These are phyloP conservation scores for Chenopodium formosanum DNA, from an alignment of 148 eudicot species.

Conservation along the genomic window DNA sequence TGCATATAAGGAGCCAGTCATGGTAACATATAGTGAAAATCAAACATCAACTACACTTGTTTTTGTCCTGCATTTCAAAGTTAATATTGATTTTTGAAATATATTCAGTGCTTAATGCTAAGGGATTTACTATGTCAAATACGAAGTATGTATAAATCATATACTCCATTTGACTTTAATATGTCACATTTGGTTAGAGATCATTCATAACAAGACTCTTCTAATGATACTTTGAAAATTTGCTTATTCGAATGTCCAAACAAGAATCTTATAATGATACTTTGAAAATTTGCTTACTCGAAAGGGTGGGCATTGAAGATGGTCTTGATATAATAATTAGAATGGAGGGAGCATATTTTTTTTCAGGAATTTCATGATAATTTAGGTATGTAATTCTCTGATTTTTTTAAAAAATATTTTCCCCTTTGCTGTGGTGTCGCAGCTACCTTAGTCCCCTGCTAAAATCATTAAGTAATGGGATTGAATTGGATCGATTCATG, in stretches of 20 bases:
- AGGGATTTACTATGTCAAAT: too few species aligned
- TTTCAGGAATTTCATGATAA: neutral
- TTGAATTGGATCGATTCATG: constrained; percentile 60
- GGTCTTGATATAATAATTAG: neutral
- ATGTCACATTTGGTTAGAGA: neutral
- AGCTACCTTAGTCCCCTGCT: constrained; percentile 89
- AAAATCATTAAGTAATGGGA: constrained; percentile 57
- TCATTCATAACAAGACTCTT: neutral
- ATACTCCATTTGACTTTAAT: neutral
- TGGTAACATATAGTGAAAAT: too few species aligned
- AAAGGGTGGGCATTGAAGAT: neutral
- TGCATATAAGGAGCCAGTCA: too few species aligned
- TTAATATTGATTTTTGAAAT: too few species aligned
- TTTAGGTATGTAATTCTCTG: neutral
- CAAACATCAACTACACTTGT: neutral
- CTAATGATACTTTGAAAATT: too few species aligned
- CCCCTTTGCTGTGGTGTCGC: constrained; percentile 13
- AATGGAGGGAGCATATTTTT: neutral
- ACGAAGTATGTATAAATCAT: too few species aligned
- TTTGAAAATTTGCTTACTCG: neutral
- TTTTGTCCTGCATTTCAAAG: too few species aligned
- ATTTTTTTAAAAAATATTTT: neutral
- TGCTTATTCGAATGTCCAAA: too few species aligned
- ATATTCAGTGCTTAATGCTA: too few species aligned
- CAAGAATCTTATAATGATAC: neutral